A percentile compares a stretch with the other conserved stretches of the same genome.
Evolutionary conservation across 371 early-diverging fungal species (phyloP).

Genomic region (Zopfochytrium polystomum): DNA sequence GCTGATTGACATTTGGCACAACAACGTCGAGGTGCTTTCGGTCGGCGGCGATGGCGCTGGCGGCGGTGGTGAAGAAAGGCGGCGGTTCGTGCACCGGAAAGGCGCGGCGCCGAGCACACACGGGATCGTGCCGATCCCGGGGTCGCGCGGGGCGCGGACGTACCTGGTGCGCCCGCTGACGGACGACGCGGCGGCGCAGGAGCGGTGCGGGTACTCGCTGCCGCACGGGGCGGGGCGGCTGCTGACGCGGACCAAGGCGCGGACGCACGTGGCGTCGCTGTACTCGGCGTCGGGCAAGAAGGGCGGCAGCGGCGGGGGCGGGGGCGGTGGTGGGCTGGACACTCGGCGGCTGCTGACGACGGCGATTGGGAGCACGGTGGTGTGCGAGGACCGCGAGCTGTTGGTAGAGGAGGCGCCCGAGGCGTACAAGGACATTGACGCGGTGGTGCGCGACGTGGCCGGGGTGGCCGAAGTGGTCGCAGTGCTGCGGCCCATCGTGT

Average conservation of each 20-base stretch:
- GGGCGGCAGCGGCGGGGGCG: no score
- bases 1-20: slow-evolving; percentile 56
- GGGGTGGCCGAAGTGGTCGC: slow-evolving; percentile 46
- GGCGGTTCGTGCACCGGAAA: slow-evolving; percentile 47
- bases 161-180: slow-evolving; percentile 52
- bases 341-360: slow-evolving; percentile 38
- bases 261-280: no score
- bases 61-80: no score
- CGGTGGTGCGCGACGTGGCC: slow-evolving; percentile 47
- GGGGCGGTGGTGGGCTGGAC: no score
- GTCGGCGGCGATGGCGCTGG: no score
- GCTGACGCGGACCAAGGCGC: slow-evolving; percentile 45
- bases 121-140: slow-evolving; percentile 56
- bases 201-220: slow-evolving; percentile 42
- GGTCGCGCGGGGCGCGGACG: slow-evolving; percentile 50
- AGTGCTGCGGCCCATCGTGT: slow-evolving; percentile 48
- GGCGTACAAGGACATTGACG: slow-evolving; percentile 55
- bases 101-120: slow-evolving; percentile 55
- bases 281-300: no score
- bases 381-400: slow-evolving; percentile 51
- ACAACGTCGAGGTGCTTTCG: slow-evolving; percentile 40
- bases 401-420: slow-evolving; percentile 55
- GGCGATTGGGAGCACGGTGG: slow-evolving; percentile 45
- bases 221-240: slow-evolving; percentile 59
- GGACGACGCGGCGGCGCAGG: slow-evolving; percentile 31